phyloP scores from a whole-genome alignment of 2,329 filamentous ascomycete genomes.

The Scedosporium aurantiacum region DNA sequence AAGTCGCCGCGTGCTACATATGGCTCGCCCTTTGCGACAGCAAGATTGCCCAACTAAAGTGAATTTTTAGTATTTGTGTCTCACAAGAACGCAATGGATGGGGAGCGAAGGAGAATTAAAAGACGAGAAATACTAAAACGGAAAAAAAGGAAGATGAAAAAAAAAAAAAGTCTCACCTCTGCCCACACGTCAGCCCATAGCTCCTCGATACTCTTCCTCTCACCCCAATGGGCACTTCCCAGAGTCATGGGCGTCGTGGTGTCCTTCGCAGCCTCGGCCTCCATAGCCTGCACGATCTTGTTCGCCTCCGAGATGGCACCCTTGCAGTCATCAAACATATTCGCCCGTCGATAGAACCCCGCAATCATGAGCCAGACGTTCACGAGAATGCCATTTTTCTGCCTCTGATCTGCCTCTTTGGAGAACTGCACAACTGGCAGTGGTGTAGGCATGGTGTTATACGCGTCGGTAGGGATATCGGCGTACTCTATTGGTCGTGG shows the following conservation, averaged over 20 bases:
- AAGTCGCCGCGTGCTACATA: slow-evolving; percentile 66
- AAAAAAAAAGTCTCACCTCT: slow-evolving; percentile 48
- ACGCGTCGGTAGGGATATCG: slow-evolving; percentile 27
- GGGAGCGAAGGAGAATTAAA: not conserved
- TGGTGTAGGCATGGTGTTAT: slow-evolving; percentile 33
- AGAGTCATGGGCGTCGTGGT: slow-evolving; percentile 52
- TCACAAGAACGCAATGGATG: not conserved
- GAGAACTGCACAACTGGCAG: slow-evolving; percentile 44
- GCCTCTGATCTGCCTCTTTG: slow-evolving; percentile 38
- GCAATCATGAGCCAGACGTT: slow-evolving; percentile 87
- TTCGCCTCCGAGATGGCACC: slow-evolving; percentile 73
- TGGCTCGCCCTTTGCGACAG: slow-evolving; percentile 47
- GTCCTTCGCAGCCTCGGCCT: slow-evolving; percentile 53
- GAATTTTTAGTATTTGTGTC: slow-evolving; percentile 17
- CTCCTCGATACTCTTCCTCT: slow-evolving; percentile 70
- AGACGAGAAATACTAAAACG: not conserved
- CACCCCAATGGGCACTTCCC: slow-evolving; percentile 58
- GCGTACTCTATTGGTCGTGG: slow-evolving; percentile 28
- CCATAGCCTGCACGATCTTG: slow-evolving; percentile 61
- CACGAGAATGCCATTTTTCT: slow-evolving; percentile 46
- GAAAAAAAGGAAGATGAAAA: slow-evolving; percentile 7
- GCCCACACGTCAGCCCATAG: slow-evolving; percentile 74
- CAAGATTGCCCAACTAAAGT: slow-evolving; percentile 54
- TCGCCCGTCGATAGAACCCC: slow-evolving; percentile 74
- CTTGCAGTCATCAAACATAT: slow-evolving; percentile 67